These are phyloP conservation scores for Epichloe gansuensis DNA, from an alignment of 2,329 filamentous ascomycete genomes.

Conservation along the genomic window DNA sequence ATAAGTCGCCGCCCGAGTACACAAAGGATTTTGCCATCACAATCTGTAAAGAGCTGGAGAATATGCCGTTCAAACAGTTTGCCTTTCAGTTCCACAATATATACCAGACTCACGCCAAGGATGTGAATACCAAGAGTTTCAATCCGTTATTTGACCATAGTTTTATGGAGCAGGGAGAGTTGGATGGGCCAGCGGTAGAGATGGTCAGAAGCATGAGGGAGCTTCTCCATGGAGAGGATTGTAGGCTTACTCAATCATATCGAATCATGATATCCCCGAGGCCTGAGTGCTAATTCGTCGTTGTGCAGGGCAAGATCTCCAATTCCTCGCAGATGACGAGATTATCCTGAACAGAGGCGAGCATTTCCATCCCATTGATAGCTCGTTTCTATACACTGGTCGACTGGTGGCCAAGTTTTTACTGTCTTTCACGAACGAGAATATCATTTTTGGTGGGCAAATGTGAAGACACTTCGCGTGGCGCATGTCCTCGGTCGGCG, in stretches of 20 bases:
- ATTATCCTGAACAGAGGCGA: conserved; percentile 31
- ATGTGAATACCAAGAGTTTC: conserved; percentile 36
- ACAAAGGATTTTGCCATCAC: conserved; percentile 31
- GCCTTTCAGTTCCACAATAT: conserved; percentile 47
- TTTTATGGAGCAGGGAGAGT: conserved; percentile 28
- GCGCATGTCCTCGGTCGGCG: background rate
- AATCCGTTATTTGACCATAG: conserved; percentile 39
- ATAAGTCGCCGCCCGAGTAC: conserved; percentile 23
- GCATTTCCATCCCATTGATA: conserved; percentile 34
- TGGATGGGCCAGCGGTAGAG: conserved; percentile 32
- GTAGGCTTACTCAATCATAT: conserved; percentile 22
- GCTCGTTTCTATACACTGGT: conserved; percentile 38
- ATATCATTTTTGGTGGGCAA: conserved; percentile 29
- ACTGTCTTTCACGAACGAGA: conserved; percentile 39
- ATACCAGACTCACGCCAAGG: conserved; percentile 42
- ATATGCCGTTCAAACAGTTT: conserved; percentile 47
- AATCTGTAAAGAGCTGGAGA: conserved; percentile 39
- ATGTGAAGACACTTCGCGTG: conserved; percentile 5
- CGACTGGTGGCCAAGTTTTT: conserved; percentile 41
- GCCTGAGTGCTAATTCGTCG: background rate
- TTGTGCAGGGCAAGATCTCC: conserved; percentile 22
- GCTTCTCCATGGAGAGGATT: conserved; percentile 29
- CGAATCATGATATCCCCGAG: background rate
- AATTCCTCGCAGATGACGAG: conserved; percentile 32
- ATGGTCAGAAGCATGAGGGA: conserved; percentile 33